These are phyloP conservation scores for Chrysanthemum lavandulifolium DNA, from an alignment of 129 eudicot genomes.

Conservation along the genomic window DNA sequence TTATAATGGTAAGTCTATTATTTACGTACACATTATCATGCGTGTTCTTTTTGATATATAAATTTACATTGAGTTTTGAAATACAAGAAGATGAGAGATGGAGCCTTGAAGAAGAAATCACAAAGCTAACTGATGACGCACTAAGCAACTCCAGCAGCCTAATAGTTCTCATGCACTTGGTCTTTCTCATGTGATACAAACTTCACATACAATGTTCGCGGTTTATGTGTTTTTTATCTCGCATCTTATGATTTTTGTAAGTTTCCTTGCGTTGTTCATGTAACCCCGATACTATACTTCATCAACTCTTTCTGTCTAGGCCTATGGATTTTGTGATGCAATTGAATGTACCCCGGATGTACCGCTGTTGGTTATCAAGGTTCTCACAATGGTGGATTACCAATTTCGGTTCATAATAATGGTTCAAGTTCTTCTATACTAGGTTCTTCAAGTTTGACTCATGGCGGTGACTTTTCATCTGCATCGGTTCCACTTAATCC, in stretches of 20 bases:
- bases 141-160: conserved; percentile 61
- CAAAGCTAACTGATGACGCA: too few relatives aligned
- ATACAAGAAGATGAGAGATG: too few relatives aligned
- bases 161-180: conserved; percentile 66
- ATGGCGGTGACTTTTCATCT: conserved; percentile 45
- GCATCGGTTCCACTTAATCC: conserved; percentile 45
- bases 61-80: too few relatives aligned
- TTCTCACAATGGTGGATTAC: conserved; percentile 49
- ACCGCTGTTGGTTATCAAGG: conserved; percentile 55
- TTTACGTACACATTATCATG: too few relatives aligned
- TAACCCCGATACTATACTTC: background rate
- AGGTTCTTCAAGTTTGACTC: conserved; percentile 39
- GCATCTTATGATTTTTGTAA: background rate
- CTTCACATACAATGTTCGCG: background rate
- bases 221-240: background rate
- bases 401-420: conserved; percentile 42
- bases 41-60: too few relatives aligned
- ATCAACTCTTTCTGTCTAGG: conserved; percentile 27
- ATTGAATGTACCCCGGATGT: conserved; percentile 49
- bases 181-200: conserved; percentile 45
- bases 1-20: too few relatives aligned
- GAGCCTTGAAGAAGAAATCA: too few relatives aligned
- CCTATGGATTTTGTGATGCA: conserved; percentile 71
- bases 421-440: conserved; percentile 44
- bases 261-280: conserved; percentile 1